Evolutionary conservation across 2,329 filamentous ascomycete genomes (phyloP).

Genomic region (Zalaria sp.): DNA sequence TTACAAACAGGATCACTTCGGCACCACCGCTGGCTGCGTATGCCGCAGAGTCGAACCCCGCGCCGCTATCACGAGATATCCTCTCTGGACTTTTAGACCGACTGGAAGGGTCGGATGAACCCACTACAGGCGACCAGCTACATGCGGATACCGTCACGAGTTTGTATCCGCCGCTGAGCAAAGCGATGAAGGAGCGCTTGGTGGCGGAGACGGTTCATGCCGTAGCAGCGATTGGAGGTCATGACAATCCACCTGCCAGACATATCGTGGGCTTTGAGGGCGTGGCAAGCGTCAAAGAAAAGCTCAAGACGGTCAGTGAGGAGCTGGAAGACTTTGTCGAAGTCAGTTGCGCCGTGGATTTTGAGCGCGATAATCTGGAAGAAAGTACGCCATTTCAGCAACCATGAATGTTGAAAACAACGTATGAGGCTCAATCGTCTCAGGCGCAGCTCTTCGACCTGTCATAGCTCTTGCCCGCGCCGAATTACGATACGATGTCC

Average conservation of each 20-base stretch:
- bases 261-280: constrained; percentile 92
- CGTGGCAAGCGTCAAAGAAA: constrained; percentile 79
- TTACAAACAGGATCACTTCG: constrained; percentile 77
- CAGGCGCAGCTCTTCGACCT: background rate
- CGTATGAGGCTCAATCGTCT: background rate
- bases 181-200: constrained; percentile 54
- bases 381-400: constrained; percentile 7
- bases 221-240: constrained; percentile 79
- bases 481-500: no score
- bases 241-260: constrained; percentile 86
- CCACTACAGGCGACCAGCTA: constrained; percentile 29
- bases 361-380: constrained; percentile 20
- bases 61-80: constrained; percentile 72
- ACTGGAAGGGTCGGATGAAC: constrained; percentile 39
- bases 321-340: constrained; percentile 94
- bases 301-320: constrained; percentile 89
- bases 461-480: no score
- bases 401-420: background rate
- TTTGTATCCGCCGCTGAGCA: constrained; percentile 61
- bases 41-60: constrained; percentile 54
- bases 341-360: constrained; percentile 73
- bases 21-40: constrained; percentile 64
- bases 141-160: constrained; percentile 41
- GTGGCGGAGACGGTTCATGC: constrained; percentile 85
- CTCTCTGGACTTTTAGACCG: constrained; percentile 65